These are phyloP conservation scores for Xylariales sp. DNA, from an alignment of 2,329 filamentous ascomycete species.

Conservation along the genomic window DNA sequence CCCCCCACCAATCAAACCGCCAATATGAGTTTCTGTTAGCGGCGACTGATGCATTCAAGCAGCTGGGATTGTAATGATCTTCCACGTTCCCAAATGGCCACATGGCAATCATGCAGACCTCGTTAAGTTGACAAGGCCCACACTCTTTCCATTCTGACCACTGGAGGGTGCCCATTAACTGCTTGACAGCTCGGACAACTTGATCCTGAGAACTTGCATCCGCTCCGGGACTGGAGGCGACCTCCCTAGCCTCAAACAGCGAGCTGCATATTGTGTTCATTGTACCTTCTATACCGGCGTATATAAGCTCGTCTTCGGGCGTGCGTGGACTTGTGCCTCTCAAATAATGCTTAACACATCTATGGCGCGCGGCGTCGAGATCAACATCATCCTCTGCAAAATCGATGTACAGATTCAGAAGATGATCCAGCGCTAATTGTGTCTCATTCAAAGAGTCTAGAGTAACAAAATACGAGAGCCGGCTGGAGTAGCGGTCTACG, in stretches of 20 bases:
- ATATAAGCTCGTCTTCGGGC: slow-evolving; percentile 38
- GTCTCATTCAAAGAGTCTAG: slow-evolving; percentile 18
- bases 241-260: slow-evolving; percentile 21
- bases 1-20: no score
- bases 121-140: slow-evolving; percentile 21
- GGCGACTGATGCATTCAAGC: slow-evolving; percentile 12
- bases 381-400: slow-evolving; percentile 28
- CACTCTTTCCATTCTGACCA: slow-evolving; percentile 33
- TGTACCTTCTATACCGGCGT: slow-evolving; percentile 30
- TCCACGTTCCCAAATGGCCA: slow-evolving; percentile 29
- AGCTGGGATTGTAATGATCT: slow-evolving; percentile 25
- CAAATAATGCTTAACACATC: slow-evolving; percentile 45
- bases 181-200: slow-evolving; percentile 5
- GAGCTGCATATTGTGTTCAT: slow-evolving; percentile 13
- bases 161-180: slow-evolving; percentile 21
- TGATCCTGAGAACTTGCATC: slow-evolving; percentile 7
- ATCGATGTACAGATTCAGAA: slow-evolving; percentile 40
- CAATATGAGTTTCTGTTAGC: no score
- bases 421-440: slow-evolving; percentile 26
- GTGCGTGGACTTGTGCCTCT: slow-evolving; percentile 23
- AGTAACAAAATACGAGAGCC: slow-evolving; percentile 39
- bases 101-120: slow-evolving; percentile 34
- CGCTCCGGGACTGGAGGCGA: slow-evolving; percentile 14
- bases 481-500: slow-evolving; percentile 54
- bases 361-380: slow-evolving; percentile 32